phyloP scores from a whole-genome alignment of 352 stramenopile genomes.

The Phytophthora sp. region DNA sequence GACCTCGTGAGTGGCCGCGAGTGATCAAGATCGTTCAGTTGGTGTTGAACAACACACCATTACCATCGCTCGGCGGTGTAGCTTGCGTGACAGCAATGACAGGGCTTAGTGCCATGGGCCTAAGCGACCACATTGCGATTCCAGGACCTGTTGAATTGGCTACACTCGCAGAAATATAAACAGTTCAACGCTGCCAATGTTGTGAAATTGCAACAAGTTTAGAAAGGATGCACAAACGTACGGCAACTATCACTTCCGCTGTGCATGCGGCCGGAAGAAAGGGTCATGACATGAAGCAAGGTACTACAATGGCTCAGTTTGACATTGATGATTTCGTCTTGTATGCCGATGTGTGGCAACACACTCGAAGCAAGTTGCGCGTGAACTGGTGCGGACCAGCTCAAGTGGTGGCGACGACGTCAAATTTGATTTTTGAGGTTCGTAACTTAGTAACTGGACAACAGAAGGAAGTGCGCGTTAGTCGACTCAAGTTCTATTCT shows the following conservation, averaged over 20 bases:
- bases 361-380: neutral
- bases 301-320: constrained; percentile 12
- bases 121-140: neutral
- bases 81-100: neutral
- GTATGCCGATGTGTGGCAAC: constrained; percentile 12
- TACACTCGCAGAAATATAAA: neutral
- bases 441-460: neutral
- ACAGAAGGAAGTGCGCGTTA: neutral
- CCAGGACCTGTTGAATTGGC: neutral
- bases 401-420: too few species aligned
- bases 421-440: constrained; percentile 22
- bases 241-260: neutral
- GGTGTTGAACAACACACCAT: neutral
- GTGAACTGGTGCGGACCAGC: constrained; percentile 20
- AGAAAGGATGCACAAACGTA: neutral
- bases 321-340: constrained; percentile 18
- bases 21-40: constrained; percentile 22
- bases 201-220: neutral
- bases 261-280: neutral
- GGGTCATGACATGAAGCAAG: neutral
- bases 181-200: neutral
- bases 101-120: neutral
- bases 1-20: neutral
- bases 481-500: neutral
- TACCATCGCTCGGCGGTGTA: neutral